These are phyloP conservation scores for Colletotrichum nymphaeae DNA, from an alignment of 2,329 filamentous ascomycete species.

Conservation along the genomic window DNA sequence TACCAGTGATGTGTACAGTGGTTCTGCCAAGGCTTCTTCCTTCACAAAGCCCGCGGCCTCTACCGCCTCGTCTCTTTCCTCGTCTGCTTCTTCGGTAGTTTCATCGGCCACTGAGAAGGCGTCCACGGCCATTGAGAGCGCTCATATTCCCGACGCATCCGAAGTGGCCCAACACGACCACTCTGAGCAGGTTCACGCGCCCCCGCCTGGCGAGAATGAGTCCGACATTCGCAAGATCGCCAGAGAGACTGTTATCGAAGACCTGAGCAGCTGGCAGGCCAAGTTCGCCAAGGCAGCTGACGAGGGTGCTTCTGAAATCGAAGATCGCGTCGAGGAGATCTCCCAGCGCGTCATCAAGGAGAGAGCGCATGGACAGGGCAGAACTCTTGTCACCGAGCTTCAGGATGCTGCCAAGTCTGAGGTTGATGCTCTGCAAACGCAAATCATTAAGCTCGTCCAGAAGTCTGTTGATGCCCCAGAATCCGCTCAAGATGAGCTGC, in stretches of 20 bases:
- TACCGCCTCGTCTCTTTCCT: constrained; percentile 40
- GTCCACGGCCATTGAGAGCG: constrained; percentile 25
- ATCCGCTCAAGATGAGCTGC: constrained; percentile 55
- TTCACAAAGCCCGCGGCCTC: constrained; percentile 52
- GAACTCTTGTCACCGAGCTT: constrained; percentile 74
- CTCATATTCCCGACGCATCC: constrained; percentile 34
- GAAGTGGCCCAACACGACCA: constrained; percentile 35
- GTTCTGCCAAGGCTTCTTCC: constrained; percentile 48
- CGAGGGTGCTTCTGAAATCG: constrained; percentile 81
- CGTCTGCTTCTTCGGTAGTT: constrained; percentile 42
- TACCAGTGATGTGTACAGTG: not conserved
- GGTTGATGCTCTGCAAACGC: constrained; percentile 72
- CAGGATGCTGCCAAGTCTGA: constrained; percentile 74
- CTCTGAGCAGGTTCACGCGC: constrained; percentile 52
- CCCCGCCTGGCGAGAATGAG: constrained; percentile 59
- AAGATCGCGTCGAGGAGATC: constrained; percentile 73
- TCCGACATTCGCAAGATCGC: constrained; percentile 67
- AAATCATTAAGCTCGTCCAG: constrained; percentile 73
- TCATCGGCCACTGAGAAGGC: constrained; percentile 41
- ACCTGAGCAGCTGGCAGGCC: constrained; percentile 86
- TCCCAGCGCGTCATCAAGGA: constrained; percentile 66
- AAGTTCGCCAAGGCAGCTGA: constrained; percentile 89
- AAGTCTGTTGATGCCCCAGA: constrained; percentile 57
- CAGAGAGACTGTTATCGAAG: constrained; percentile 77
- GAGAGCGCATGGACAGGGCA: constrained; percentile 74